phyloP scores from a whole-genome alignment of 2,329 filamentous ascomycete genomes.

The Ceratocystis smalleyi region DNA sequence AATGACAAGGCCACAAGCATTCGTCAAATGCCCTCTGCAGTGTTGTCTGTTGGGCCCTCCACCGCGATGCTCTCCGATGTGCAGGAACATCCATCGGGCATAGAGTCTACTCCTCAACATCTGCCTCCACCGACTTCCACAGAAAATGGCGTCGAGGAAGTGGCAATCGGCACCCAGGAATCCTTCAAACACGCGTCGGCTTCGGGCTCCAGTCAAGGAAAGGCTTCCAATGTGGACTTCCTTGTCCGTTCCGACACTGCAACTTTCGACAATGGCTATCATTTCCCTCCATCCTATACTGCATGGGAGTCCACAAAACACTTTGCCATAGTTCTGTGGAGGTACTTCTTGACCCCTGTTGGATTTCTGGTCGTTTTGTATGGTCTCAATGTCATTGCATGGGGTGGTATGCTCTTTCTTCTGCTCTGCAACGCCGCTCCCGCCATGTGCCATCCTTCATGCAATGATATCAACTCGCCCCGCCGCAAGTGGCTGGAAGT shows the following conservation, averaged over 20 bases:
- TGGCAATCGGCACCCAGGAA: neutral
- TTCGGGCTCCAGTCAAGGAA: neutral
- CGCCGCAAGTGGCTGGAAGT: conserved; percentile 75
- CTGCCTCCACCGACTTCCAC: neutral
- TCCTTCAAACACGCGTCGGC: neutral
- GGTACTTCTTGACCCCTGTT: conserved; percentile 57
- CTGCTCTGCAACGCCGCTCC: conserved; percentile 61
- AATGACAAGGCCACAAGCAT: neutral
- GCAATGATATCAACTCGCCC: conserved; percentile 58
- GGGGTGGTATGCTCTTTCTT: conserved; percentile 84
- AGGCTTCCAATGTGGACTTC: neutral
- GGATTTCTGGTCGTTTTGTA: conserved; percentile 69
- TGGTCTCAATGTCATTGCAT: conserved; percentile 67
- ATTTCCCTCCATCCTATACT: conserved; percentile 46
- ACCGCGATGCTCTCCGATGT: conserved; percentile 7
- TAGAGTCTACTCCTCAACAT: neutral
- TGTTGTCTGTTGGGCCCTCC: neutral
- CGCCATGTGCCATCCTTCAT: conserved; percentile 55
- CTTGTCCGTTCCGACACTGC: conserved; percentile 21
- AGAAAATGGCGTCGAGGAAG: neutral
- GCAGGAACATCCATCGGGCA: conserved; percentile 9
- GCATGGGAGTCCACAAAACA: conserved; percentile 44
- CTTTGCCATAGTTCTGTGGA: conserved; percentile 47
- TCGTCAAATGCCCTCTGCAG: conserved; percentile 8
- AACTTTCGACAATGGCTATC: conserved; percentile 47